phyloP scores from a whole-genome alignment of 2,329 filamentous ascomycete genomes.

The Plectosphaerella plurivora region DNA sequence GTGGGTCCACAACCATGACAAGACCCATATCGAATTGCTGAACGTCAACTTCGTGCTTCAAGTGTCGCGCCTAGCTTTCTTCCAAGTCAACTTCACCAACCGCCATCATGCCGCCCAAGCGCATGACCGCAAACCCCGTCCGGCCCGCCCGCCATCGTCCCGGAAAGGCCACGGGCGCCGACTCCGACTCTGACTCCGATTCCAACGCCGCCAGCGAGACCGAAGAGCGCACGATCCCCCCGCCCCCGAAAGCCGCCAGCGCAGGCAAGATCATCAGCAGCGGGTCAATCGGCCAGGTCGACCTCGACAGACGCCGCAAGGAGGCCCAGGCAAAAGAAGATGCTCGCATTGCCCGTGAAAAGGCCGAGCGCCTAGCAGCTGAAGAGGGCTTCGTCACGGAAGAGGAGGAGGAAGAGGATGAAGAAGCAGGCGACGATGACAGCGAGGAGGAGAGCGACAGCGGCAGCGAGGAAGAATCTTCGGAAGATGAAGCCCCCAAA shows the following conservation, averaged over 20 bases:
- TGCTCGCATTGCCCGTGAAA: constrained; percentile 41
- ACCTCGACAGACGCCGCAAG: constrained; percentile 42
- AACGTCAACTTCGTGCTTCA: too few species aligned
- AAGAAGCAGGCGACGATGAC: constrained; percentile 25
- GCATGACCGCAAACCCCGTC: constrained; percentile 89
- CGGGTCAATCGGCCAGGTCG: constrained; percentile 47
- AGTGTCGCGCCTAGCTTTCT: too few species aligned
- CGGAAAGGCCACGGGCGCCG: constrained; percentile 65
- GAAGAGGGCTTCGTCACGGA: constrained; percentile 63
- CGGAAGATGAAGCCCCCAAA: constrained; percentile 54
- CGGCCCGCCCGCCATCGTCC: constrained; percentile 79
- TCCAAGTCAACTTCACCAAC: neutral
- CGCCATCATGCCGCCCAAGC: constrained; percentile 61
- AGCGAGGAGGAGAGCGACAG: constrained; percentile 27
- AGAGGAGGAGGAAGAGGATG: constrained; percentile 40
- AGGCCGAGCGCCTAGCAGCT: constrained; percentile 45
- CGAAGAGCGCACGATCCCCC: constrained; percentile 28
- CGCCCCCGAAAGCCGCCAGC: constrained; percentile 53
- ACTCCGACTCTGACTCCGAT: constrained; percentile 46
- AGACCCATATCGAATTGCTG: too few species aligned
- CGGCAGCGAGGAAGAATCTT: constrained; percentile 38
- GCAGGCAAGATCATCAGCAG: constrained; percentile 53
- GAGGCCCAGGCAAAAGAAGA: constrained; percentile 42
- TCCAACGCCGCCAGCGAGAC: constrained; percentile 41
- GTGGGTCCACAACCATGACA: too few species aligned